Conservation (phyloP, 2,329 filamentous ascomycete species). For the Hypoxylon sp. region DNA sequence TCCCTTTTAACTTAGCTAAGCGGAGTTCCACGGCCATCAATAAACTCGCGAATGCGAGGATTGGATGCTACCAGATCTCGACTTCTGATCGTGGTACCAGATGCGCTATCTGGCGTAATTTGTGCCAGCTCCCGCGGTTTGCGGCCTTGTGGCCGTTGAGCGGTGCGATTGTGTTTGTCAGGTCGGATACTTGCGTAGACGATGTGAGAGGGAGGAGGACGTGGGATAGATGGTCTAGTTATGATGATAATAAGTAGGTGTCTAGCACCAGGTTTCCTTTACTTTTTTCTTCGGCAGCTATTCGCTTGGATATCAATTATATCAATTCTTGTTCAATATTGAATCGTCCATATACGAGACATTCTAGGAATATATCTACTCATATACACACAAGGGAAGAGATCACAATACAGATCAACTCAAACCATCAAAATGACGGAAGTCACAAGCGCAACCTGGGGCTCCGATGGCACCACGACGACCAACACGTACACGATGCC, state of each 20-base stretch:
- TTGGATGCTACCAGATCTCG: constrained; percentile 14
- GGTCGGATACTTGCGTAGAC: constrained; percentile 9
- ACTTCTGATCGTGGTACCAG: constrained; percentile 18
- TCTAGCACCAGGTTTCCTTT: not conserved
- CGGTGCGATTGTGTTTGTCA: not conserved
- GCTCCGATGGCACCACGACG: constrained; percentile 11
- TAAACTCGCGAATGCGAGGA: constrained; percentile 5
- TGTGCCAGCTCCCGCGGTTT: constrained; percentile 18
- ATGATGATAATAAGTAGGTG: not conserved
- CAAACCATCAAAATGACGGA: constrained; percentile 37
- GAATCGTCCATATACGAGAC: not conserved
- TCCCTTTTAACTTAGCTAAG: not conserved
- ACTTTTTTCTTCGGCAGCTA: not conserved
- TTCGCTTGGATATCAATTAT: not conserved
- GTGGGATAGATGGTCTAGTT: not conserved
- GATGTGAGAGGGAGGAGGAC: not conserved
- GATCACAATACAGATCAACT: too few relatives aligned
- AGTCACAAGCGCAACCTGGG: constrained; percentile 20
- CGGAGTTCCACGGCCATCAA: constrained; percentile 5
- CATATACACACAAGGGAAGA: not conserved
- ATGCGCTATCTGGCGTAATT: constrained; percentile 27
- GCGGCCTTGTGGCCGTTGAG: not conserved
- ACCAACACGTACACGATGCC: constrained; percentile 23
- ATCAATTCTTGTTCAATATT: not conserved
- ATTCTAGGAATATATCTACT: not conserved